phyloP scores from a whole-genome alignment of 176 grass and related monocot genomes.

The Triticum timopheevii region DNA sequence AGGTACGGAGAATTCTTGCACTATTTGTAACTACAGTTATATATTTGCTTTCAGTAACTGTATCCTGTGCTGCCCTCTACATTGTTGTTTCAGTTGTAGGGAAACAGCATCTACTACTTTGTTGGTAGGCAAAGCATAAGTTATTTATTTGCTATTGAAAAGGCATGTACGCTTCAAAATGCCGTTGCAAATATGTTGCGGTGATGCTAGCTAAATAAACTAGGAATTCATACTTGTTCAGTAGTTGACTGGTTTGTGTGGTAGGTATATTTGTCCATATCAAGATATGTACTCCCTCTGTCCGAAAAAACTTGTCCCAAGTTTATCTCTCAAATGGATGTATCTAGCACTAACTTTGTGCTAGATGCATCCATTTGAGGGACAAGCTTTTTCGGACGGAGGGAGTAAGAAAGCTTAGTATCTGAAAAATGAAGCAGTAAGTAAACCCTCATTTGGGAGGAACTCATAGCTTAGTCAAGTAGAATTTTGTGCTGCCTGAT shows the following conservation, averaged over 20 bases:
- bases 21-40: background rate
- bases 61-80: background rate
- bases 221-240: background rate
- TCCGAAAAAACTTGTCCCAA: too few species aligned
- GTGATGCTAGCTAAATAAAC: background rate
- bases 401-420: too few species aligned
- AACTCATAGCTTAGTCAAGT: background rate
- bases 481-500: background rate
- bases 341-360: too few species aligned
- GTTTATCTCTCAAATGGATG: too few species aligned
- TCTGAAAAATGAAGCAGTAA: background rate
- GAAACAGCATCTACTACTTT: background rate
- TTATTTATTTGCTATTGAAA: constrained; percentile 5
- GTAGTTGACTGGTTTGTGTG: background rate
- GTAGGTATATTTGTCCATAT: constrained; percentile 4
- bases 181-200: background rate
- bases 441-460: background rate
- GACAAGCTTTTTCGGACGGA: too few species aligned
- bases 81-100: constrained; percentile 1
- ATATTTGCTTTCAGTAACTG: background rate
- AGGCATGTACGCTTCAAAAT: background rate
- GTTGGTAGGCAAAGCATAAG: background rate
- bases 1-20: constrained; percentile 12
- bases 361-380: too few species aligned
- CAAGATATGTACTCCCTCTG: background rate